Evolutionary conservation across 345 rosid genomes (phyloP).

Genomic region (Eucalyptus globulus): DNA sequence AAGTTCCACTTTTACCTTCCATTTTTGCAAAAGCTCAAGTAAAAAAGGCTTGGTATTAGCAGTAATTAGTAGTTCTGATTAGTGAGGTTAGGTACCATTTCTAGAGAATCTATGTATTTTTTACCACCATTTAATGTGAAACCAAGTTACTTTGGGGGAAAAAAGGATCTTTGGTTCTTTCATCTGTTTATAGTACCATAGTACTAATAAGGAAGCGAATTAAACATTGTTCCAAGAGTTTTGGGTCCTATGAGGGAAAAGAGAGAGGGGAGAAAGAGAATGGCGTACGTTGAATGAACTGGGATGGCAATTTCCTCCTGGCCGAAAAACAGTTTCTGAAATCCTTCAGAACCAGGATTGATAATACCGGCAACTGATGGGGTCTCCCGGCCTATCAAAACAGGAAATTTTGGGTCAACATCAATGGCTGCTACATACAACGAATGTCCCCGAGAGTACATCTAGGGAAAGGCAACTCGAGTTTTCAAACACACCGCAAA

Average conservation of each 20-base stretch:
- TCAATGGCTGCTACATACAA: not conserved
- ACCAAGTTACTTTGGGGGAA: not conserved
- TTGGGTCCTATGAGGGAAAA: not conserved
- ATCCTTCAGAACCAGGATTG: slow-evolving; percentile 92
- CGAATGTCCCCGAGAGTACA: not conserved
- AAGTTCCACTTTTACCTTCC: not conserved
- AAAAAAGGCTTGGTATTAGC: not conserved
- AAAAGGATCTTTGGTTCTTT: not conserved
- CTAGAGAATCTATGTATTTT: not conserved
- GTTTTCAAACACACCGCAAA: slow-evolving; percentile 45
- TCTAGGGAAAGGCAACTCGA: not conserved
- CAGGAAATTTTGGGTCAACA: not conserved
- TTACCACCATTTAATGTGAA: not conserved
- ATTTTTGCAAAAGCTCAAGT: not conserved
- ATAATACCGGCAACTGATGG: slow-evolving; percentile 98
- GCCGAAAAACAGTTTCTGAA: slow-evolving; percentile 93
- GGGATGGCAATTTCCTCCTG: slow-evolving; percentile 99
- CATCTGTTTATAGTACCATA: not conserved
- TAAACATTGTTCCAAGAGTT: not conserved
- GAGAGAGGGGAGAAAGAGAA: not conserved
- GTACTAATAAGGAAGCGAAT: not conserved
- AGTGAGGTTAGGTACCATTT: not conserved
- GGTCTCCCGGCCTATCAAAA: slow-evolving; percentile 64
- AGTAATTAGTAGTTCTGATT: not conserved
- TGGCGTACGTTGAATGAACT: slow-evolving; percentile 72